phyloP scores from a whole-genome alignment of 176 grass and related monocot species.

The Bolboschoenus planiculmis region DNA sequence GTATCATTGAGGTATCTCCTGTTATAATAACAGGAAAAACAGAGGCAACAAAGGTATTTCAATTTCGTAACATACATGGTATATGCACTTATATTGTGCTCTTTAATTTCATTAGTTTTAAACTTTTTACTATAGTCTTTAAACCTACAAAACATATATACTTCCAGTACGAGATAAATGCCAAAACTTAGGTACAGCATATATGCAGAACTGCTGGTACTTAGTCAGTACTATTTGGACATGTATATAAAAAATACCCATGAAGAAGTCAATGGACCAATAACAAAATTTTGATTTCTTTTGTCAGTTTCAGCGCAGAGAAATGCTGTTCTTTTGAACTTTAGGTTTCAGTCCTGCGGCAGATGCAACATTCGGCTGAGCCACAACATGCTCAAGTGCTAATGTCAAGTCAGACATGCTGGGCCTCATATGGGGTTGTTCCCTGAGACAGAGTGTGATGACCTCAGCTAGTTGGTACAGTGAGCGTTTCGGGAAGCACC shows the following conservation, averaged over 20 bases:
- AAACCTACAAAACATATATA: neutral
- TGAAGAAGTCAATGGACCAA: neutral
- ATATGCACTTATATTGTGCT: neutral
- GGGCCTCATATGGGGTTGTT: constrained; percentile 44
- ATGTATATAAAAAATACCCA: neutral
- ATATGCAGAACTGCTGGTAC: neutral
- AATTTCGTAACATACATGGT: neutral
- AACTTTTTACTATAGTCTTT: neutral
- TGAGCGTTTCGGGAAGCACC: constrained; percentile 34
- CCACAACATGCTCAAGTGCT: constrained; percentile 41
- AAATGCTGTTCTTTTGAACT: neutral
- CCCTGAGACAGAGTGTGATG: constrained; percentile 40
- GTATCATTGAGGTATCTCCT: neutral
- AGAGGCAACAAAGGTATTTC: neutral
- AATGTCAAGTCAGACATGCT: constrained; percentile 40
- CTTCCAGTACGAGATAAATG: neutral
- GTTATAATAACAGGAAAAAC: neutral
- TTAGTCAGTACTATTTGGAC: neutral
- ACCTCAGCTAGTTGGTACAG: constrained; percentile 41
- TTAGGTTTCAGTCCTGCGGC: neutral
- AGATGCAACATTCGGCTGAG: constrained; percentile 26
- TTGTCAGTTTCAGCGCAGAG: neutral
- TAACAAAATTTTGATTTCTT: constrained; percentile 1
- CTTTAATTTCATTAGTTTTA: neutral
- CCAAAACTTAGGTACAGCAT: neutral